Base-by-base conservation (phyloP, 2,329 filamentous ascomycete species). In the Colletotrichum sp. region DNA sequence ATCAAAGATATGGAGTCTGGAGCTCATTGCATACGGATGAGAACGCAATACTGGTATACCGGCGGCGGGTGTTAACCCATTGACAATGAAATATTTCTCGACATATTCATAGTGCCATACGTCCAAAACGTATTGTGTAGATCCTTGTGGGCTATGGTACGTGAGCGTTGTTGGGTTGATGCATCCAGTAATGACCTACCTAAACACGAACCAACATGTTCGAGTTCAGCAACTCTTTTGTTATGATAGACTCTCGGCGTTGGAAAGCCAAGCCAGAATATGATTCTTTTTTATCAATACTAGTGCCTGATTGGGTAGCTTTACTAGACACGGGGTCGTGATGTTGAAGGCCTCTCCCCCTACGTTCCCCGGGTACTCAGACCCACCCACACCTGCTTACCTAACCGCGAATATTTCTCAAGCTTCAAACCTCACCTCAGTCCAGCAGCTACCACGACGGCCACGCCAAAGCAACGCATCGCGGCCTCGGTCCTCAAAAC, bases 381-480 rank as follows among this genome's bases (percentile, higher is more conserved):
- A 21, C 44, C 44, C 44, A 52, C 44, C n/a, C 44, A 21, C 44
- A 52, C 44, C n/a, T 52, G 64, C 70, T 76, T 76, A 76, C 70
- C 64, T 76, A 76, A 76, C 57, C 69, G 68, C 57, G 70, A 59
- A 73, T 18, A 64, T 76, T 76, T 76, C 64, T 73, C 59, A 13
- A 73, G 64, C 70, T 73, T 28, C 30, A 68, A 13, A 62, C 44
- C 28, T 44, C 44, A 64, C 15, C 62, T 67, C 52, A 68, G 16
- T 21, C 32, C 13, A 66, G 16, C 24, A 15, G n/a, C 24, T n/a
- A 60, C n/a, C 59, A 65, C 18, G 64, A 68, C 28, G 44, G 52
- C 68, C 39, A 65, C 44, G 44, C 24, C 30, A 72, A 55, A 72
- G 39, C 72, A 44, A 59, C 44, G 26, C 57, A 76, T 60, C 73